Base-by-base conservation (phyloP, 345 rosid species). In the Linum trigynum region DNA sequence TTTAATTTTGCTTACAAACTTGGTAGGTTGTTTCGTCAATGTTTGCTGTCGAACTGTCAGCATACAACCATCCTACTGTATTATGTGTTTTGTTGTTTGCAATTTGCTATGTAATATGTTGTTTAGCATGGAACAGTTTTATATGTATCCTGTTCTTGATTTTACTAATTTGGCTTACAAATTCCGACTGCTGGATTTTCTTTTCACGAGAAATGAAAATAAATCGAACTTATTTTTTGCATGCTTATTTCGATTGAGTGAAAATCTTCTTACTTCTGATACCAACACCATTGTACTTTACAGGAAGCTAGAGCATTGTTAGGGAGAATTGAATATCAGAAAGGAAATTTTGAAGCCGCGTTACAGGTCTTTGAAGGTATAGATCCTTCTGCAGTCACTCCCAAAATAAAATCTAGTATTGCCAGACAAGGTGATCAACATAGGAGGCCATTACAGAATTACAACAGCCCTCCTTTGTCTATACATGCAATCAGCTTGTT, bases 281-380 rank as follows among this genome's bases (percentile, higher is more conserved):
- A 48, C 53, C 15, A 6, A 8, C 10, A 41, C 70, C 23, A 61
- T 56, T 70, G 43, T 35, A 40, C 61, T 72, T 62, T 62, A 39
- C 72, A 90, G 97, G 95, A 90, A 76, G 97, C 91, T 36, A 85
- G 97, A 67, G 95, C 97, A 38, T 75, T 87, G 74, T 70, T 87
- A 70, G 97, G 97, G 69, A 87, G 91, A 73, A 85, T 84, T 2
- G 97, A 90, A 73, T 90, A 83, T 81, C 95, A 90, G 69, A 87
- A 86, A 63, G 92, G 97, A 60, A 90, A 86, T 60, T 67, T 83
- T 67, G 90, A 90, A 71, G 92, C 86, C 50, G 95, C 95, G 50
- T 77, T 90, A 63, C 84, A 83, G 73, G 97, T 90, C 11, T 90
- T 84, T 79, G 97, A 87, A 77, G 97, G 97, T 57, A 90, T 90